Evolutionary conservation across 768 basidiomycete species (phyloP).

Genomic region (Trametes meyenii): DNA sequence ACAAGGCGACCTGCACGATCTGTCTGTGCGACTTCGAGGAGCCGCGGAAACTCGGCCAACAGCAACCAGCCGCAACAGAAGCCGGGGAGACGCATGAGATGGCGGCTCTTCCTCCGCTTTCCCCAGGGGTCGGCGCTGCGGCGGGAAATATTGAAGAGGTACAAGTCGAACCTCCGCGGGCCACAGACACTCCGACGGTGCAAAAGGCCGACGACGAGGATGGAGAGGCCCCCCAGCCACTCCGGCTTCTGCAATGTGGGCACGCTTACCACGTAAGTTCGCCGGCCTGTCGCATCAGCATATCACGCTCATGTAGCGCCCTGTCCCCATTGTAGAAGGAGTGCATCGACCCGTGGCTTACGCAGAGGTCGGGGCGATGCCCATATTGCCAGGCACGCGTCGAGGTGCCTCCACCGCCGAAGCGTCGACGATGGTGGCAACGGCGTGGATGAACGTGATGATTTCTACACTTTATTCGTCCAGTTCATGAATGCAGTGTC

Average conservation of each 20-base stretch:
- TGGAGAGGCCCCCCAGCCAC: constrained; percentile 73
- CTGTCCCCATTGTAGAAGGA: constrained; percentile 6
- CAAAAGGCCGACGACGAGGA: constrained; percentile 6
- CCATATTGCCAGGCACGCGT: constrained; percentile 16
- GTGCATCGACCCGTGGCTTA: constrained; percentile 22
- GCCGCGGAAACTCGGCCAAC: constrained; percentile 42
- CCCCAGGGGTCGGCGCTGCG: background rate
- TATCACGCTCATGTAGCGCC: background rate
- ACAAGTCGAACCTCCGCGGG: constrained; percentile 6
- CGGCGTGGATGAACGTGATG: background rate
- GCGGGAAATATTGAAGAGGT: constrained; percentile 3
- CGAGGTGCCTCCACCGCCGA: constrained; percentile 7
- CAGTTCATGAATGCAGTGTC: background rate
- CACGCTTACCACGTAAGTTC: constrained; percentile 91
- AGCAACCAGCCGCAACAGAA: constrained; percentile 31
- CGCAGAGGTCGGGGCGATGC: constrained; percentile 20
- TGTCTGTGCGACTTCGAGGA: constrained; percentile 86
- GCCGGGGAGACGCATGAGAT: constrained; percentile 20
- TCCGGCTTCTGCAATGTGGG: constrained; percentile 76
- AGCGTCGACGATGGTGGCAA: background rate
- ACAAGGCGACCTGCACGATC: constrained; percentile 82
- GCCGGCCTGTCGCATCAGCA: no score
- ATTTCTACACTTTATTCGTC: no score
- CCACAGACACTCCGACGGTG: constrained; percentile 9
- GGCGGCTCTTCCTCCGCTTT: background rate